Percentiles rank a stretch among this genome's conserved stretches.
Conservation (phyloP, 148 eudicot species). For the Persicaria tinctoria region DNA sequence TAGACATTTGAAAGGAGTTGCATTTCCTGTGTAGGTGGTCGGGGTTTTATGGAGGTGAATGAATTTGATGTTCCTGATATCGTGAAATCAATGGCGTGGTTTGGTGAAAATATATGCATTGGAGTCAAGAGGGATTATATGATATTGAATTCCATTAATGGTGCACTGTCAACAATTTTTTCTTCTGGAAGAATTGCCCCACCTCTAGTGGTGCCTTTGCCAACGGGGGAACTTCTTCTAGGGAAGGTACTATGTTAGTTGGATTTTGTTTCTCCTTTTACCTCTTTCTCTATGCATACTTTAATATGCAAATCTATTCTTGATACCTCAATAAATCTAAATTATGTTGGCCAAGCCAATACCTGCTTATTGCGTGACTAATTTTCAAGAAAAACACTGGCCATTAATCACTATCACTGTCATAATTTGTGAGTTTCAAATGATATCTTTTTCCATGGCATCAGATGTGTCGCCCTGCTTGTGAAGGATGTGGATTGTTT, state of each 20-base stretch:
- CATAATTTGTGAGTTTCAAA: neutral
- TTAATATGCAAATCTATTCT: neutral
- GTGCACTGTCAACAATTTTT: slow-evolving; percentile 77
- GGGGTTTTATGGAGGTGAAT: slow-evolving; percentile 95
- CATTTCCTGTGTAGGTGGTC: slow-evolving; percentile 50
- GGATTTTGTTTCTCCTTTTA: neutral
- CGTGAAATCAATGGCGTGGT: slow-evolving; percentile 97
- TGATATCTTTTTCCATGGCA: neutral
- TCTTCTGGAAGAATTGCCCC: slow-evolving; percentile 95
- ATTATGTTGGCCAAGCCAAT: neutral
- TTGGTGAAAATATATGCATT: slow-evolving; percentile 95
- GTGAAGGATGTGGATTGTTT: no score
- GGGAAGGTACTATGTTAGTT: slow-evolving; percentile 56
- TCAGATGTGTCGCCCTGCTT: neutral
- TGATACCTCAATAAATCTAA: no score
- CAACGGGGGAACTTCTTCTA: slow-evolving; percentile 88
- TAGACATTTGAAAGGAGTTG: no score
- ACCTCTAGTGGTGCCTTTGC: slow-evolving; percentile 84
- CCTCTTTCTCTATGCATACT: no score
- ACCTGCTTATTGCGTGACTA: neutral
- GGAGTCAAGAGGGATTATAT: slow-evolving; percentile 84
- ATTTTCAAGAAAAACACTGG: neutral
- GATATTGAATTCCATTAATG: slow-evolving; percentile 73
- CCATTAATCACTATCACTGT: slow-evolving; percentile 1
- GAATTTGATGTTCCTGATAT: slow-evolving; percentile 87